These are phyloP conservation scores for Tolypocladium guangdongense DNA, from an alignment of 2,329 filamentous ascomycete species.

Conservation along the genomic window DNA sequence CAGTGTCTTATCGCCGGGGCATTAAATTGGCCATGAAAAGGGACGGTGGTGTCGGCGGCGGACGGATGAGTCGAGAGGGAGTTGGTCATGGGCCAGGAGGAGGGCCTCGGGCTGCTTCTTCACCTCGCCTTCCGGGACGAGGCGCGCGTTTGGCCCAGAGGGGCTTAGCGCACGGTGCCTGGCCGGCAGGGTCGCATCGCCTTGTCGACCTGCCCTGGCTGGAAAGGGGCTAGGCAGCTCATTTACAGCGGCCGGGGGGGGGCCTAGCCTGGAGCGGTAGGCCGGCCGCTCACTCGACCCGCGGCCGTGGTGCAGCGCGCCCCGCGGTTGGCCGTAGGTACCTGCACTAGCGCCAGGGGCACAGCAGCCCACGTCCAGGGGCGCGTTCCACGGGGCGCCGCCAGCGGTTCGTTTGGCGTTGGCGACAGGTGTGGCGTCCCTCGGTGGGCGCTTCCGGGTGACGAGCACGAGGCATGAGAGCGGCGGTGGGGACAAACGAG, in stretches of 20 bases:
- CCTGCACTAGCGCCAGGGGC: neutral
- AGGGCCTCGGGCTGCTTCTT: neutral
- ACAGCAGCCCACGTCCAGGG: neutral
- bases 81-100: neutral
- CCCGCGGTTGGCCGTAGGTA: neutral
- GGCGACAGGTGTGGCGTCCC: neutral
- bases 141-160: neutral
- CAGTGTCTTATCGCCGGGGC: constrained; percentile 7
- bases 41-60: constrained; percentile 3
- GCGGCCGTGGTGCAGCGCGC: no score
- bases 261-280: neutral
- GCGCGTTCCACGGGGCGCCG: neutral
- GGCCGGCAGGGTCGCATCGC: neutral
- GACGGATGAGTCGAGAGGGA: neutral
- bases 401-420: neutral
- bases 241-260: neutral
- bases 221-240: neutral
- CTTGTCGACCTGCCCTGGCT: neutral
- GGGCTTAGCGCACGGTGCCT: neutral
- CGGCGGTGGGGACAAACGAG: no score
- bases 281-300: no score
- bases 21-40: constrained; percentile 9
- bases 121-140: neutral
- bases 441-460: no score
- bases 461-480: no score